phyloP scores from a whole-genome alignment of 2,329 filamentous ascomycete genomes.

The Xylaria sp. region DNA sequence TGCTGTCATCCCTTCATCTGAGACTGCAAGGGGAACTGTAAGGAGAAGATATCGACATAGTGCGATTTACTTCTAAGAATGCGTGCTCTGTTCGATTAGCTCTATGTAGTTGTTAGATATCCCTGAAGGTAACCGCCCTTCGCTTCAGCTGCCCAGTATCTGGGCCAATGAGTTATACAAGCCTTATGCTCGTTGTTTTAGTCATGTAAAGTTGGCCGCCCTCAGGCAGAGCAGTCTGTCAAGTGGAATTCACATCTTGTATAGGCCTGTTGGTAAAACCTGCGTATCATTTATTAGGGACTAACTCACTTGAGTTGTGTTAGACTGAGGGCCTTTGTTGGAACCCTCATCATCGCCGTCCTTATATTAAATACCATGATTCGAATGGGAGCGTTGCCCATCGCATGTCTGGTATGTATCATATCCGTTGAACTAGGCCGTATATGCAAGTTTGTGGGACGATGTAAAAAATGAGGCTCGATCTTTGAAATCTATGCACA shows the following conservation, averaged over 20 bases:
- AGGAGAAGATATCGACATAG: too few species aligned
- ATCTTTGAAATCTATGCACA: constrained; percentile 42
- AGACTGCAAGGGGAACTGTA: too few species aligned
- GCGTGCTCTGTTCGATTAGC: too few species aligned
- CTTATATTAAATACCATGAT: not conserved
- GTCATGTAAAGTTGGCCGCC: not conserved
- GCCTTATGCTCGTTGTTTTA: too few species aligned
- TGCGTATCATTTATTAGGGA: not conserved
- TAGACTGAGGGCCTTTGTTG: constrained; percentile 5
- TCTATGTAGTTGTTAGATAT: too few species aligned
- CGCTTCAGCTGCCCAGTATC: too few species aligned
- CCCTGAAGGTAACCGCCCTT: too few species aligned
- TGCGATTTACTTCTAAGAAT: too few species aligned
- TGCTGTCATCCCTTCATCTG: too few species aligned
- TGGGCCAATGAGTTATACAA: too few species aligned
- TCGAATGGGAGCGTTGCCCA: not conserved
- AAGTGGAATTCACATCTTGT: too few species aligned
- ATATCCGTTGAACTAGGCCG: not conserved
- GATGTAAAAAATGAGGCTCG: constrained; percentile 13
- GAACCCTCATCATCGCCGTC: constrained; percentile 5
- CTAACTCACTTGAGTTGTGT: not conserved
- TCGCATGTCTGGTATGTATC: constrained; percentile 15
- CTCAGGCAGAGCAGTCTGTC: too few species aligned
- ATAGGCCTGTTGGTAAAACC: not conserved
- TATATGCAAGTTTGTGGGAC: not conserved